Evolutionary conservation across 2,329 filamentous ascomycete species (phyloP).

Genomic region (Calonectria naviculata): DNA sequence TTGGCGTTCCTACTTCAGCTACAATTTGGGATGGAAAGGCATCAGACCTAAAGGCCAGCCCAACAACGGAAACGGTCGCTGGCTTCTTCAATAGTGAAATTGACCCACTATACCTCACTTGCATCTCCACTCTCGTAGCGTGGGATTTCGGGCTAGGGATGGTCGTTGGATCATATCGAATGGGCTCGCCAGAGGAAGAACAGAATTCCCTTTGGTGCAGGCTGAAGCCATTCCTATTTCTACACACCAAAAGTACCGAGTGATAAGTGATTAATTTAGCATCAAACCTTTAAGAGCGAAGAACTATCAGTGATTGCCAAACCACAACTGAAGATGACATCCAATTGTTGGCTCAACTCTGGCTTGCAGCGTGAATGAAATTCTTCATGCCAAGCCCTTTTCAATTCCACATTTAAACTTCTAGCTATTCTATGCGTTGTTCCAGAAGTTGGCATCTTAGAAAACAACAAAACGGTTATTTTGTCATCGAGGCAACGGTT

Average conservation of each 20-base stretch:
- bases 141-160: not conserved
- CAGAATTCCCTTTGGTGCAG: not conserved
- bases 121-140: not conserved
- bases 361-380: too few relatives aligned
- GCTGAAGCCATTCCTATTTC: not conserved
- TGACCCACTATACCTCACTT: not conserved
- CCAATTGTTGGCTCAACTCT: too few relatives aligned
- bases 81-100: not conserved
- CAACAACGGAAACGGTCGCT: not conserved
- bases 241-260: not conserved
- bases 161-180: not conserved
- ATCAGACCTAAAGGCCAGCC: not conserved
- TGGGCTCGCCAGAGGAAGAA: not conserved
- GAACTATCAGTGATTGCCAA: not conserved
- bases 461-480: too few relatives aligned
- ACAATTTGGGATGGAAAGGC: not conserved
- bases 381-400: too few relatives aligned
- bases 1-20: not conserved
- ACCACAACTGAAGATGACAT: not conserved
- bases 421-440: too few relatives aligned
- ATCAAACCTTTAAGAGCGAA: too few relatives aligned
- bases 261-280: not conserved
- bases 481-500: too few relatives aligned
- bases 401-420: too few relatives aligned
- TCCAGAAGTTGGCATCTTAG: too few relatives aligned